Conservation (phyloP, 441 rosid species). For the Bocquillonia castaneifolia region DNA sequence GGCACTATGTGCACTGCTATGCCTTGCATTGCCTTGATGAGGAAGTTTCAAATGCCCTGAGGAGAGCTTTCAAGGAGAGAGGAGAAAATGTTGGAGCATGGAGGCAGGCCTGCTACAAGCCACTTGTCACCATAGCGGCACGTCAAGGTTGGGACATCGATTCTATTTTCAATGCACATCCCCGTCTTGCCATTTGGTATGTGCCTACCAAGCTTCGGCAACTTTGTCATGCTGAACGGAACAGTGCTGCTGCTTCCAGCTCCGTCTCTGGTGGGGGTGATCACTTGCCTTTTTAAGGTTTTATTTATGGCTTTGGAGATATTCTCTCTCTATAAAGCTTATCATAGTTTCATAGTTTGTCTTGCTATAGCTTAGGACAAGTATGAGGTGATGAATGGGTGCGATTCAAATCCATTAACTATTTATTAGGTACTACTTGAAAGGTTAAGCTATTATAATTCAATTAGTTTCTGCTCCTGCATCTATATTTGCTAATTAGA, state of each 20-base stretch:
- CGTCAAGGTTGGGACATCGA: slow-evolving; percentile 93
- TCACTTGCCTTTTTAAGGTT: slow-evolving; percentile 31
- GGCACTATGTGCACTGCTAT: slow-evolving; percentile 94
- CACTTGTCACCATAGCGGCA: slow-evolving; percentile 74
- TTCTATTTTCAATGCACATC: slow-evolving; percentile 77
- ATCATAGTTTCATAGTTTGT: not conserved
- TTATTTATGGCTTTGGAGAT: not conserved
- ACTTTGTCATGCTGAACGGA: slow-evolving; percentile 78
- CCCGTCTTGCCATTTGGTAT: slow-evolving; percentile 85
- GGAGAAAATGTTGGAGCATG: slow-evolving; percentile 95
- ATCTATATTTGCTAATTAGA: not conserved
- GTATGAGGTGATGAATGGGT: not conserved
- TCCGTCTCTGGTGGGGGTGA: slow-evolving; percentile 43
- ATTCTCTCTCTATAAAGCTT: not conserved
- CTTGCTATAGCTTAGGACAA: not conserved
- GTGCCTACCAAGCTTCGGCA: slow-evolving; percentile 97
- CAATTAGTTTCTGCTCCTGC: not conserved
- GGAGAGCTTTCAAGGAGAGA: slow-evolving; percentile 78
- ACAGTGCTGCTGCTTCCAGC: slow-evolving; percentile 40
- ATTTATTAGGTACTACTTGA: slow-evolving; percentile 6
- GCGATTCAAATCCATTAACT: not conserved
- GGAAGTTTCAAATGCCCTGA: slow-evolving; percentile 65
- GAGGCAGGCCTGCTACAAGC: slow-evolving; percentile 94
- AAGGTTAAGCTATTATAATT: slow-evolving; percentile 5
- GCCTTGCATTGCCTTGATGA: slow-evolving; percentile 88